Evolutionary conservation across 768 basidiomycete genomes (phyloP), one percentile per base, ranked within the genome.

Genomic region (Boletellus ananas): DNA sequence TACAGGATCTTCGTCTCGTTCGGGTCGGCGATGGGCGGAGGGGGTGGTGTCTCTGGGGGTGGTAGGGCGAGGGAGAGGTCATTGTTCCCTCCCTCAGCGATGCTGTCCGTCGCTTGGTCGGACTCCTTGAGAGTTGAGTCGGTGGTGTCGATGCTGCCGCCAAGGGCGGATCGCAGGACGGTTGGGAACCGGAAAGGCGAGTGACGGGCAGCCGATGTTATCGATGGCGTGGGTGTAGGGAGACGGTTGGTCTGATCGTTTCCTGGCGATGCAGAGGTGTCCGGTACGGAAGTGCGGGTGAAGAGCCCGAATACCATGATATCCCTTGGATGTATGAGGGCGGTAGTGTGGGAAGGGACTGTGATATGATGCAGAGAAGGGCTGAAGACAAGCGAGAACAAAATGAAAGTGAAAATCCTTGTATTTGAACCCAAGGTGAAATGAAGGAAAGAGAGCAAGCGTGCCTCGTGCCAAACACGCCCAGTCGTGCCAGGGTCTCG

Each of bases 141-240:
- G 29, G 63, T 58, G 40, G 62, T 54, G n/a, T n/a, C n/a, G n/a
- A n/a, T n/a, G 52, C 58, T 65, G n/a, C 56, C 45, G 9, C 47
- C 53, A 8, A 56, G 49, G 14, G 48, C 54, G 2, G 58, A 29
- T 41, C 48, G 56, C 18, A 58, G 35, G 31, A 51, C 25, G n/a
- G 56, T 37, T 2, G 58, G 52, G 41, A 60, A 56, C 39, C 42
- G 69, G 54, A 48, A 52, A 23, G 67, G 57, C 6, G 67, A 61
- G 37, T 54, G 51, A 43, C 18, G 51, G 25, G 59, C 55, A 4
- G 60, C 65, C n/a, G 70, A 73, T 31, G 65, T 58, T 31, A 74
- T 61, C 16, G 80, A 81, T 0, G 82, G 77, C 0, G 80, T 76
- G 0, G 79, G 78, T 1, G 81, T 83, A 14, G 79, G 77, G 11